Conservation (phyloP, 2,329 filamentous ascomycete species). For the Coniochaeta pulveracea region DNA sequence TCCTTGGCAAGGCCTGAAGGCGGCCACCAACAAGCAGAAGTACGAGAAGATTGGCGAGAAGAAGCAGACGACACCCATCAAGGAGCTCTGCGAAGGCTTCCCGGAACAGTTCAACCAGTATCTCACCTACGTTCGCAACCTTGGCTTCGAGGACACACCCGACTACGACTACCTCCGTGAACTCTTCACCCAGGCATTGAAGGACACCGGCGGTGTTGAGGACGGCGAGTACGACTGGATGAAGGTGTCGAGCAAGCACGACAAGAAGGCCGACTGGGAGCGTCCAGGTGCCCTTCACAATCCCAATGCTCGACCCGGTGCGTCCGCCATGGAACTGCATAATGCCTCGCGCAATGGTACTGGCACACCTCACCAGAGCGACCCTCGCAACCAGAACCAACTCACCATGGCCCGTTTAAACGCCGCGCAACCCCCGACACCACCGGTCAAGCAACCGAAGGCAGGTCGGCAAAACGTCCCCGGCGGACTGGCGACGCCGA, state of each 20-base stretch:
- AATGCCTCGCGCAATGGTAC: slow-evolving; percentile 57
- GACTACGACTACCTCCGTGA: slow-evolving; percentile 97
- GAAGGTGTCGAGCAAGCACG: slow-evolving; percentile 75
- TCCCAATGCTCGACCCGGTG: slow-evolving; percentile 65
- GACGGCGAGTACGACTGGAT: slow-evolving; percentile 99
- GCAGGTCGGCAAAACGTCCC: slow-evolving; percentile 65
- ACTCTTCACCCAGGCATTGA: slow-evolving; percentile 89
- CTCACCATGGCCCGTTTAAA: slow-evolving; percentile 85
- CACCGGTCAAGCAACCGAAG: slow-evolving; percentile 70
- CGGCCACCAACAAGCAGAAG: slow-evolving; percentile 82
- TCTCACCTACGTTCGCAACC: slow-evolving; percentile 90
- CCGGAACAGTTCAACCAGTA: slow-evolving; percentile 98
- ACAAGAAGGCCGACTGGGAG: slow-evolving; percentile 71
- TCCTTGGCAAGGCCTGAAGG: slow-evolving; percentile 64
- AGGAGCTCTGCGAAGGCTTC: slow-evolving; percentile 92
- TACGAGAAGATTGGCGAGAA: slow-evolving; percentile 99
- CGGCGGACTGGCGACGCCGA: slow-evolving; percentile 63
- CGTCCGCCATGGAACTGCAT: slow-evolving; percentile 77
- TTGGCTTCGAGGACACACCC: slow-evolving; percentile 95
- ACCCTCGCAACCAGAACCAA: slow-evolving; percentile 41
- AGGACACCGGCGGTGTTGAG: slow-evolving; percentile 88
- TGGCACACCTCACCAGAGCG: slow-evolving; percentile 47
- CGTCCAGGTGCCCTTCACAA: slow-evolving; percentile 59
- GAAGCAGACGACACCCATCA: slow-evolving; percentile 96
- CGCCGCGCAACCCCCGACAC: slow-evolving; percentile 81